These are phyloP conservation scores for Letharia columbiana DNA, from an alignment of 495 filamentous ascomycete genomes.

Conservation along the genomic window DNA sequence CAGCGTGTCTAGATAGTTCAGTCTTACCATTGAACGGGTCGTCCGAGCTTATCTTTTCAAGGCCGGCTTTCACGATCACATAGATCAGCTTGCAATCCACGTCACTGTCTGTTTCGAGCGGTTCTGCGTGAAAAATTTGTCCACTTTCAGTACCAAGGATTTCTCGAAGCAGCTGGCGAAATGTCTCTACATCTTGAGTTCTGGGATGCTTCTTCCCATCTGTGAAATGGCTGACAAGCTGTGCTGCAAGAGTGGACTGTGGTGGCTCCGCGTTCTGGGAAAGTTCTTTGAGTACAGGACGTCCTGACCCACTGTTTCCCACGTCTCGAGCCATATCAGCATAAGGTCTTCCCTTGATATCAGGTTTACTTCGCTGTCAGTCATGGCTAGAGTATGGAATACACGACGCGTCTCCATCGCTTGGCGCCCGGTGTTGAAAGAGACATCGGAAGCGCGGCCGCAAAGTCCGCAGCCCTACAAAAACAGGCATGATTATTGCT, in stretches of 20 bases:
- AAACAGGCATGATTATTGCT: too few species aligned
- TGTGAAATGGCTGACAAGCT: constrained; percentile 51
- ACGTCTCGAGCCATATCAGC: constrained; percentile 20
- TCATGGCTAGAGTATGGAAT: constrained; percentile 3
- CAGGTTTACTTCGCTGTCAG: not conserved
- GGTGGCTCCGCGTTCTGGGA: constrained; percentile 36
- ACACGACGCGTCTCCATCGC: constrained; percentile 12
- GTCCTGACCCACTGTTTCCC: constrained; percentile 16
- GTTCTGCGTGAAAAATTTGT: constrained; percentile 31
- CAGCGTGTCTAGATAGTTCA: constrained; percentile 48
- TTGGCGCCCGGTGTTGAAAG: not conserved
- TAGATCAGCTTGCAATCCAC: constrained; percentile 77
- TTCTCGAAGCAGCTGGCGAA: constrained; percentile 58
- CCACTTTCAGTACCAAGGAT: constrained; percentile 42
- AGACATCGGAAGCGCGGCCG: not conserved
- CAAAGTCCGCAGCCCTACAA: not conserved
- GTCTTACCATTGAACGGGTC: constrained; percentile 50
- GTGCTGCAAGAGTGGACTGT: constrained; percentile 61
- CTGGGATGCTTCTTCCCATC: constrained; percentile 29
- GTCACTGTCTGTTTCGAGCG: constrained; percentile 55
- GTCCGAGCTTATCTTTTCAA: constrained; percentile 54
- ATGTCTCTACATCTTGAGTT: constrained; percentile 43
- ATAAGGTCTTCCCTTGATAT: not conserved
- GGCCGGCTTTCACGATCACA: constrained; percentile 70
- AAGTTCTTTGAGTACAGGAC: constrained; percentile 11